Evolutionary conservation across 148 eudicot genomes (phyloP).

Genomic region (Silene conica): DNA sequence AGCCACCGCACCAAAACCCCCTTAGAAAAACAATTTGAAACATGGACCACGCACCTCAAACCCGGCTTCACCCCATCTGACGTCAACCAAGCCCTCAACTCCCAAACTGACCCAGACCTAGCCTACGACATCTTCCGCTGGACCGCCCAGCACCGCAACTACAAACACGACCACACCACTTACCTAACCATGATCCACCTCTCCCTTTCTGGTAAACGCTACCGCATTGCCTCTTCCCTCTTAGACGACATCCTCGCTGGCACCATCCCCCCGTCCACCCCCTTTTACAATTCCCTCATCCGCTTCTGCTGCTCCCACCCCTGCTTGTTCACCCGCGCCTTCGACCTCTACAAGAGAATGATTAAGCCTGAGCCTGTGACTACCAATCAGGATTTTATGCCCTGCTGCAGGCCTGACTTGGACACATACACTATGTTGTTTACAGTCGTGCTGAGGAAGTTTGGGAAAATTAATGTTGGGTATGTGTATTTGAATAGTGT

Average conservation of each 20-base stretch:
- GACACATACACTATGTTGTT: slow-evolving; percentile 71
- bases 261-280: slow-evolving; percentile 47
- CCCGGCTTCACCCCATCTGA: slow-evolving; percentile 75
- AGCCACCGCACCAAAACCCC: slow-evolving; percentile 51
- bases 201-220: slow-evolving; percentile 36
- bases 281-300: slow-evolving; percentile 63
- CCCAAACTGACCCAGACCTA: slow-evolving; percentile 75
- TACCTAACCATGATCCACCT: slow-evolving; percentile 72
- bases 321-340: slow-evolving; percentile 55
- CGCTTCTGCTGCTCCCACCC: slow-evolving; percentile 57
- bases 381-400: no score
- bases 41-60: slow-evolving; percentile 64
- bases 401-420: slow-evolving; percentile 42
- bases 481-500: slow-evolving; percentile 67
- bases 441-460: slow-evolving; percentile 46
- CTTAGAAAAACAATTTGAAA: slow-evolving; percentile 59
- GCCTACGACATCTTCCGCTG: slow-evolving; percentile 92
- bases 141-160: slow-evolving; percentile 67
- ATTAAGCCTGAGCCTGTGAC: no score
- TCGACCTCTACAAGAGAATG: slow-evolving; percentile 79
- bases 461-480: slow-evolving; percentile 60
- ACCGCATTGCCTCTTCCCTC: slow-evolving; percentile 52
- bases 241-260: slow-evolving; percentile 81
- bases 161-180: slow-evolving; percentile 57
- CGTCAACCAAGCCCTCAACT: slow-evolving; percentile 50